A percentile compares a stretch with the other conserved stretches of the same genome.
phyloP scores from a whole-genome alignment of 345 rosid species.

The Citrus trifoliata region DNA sequence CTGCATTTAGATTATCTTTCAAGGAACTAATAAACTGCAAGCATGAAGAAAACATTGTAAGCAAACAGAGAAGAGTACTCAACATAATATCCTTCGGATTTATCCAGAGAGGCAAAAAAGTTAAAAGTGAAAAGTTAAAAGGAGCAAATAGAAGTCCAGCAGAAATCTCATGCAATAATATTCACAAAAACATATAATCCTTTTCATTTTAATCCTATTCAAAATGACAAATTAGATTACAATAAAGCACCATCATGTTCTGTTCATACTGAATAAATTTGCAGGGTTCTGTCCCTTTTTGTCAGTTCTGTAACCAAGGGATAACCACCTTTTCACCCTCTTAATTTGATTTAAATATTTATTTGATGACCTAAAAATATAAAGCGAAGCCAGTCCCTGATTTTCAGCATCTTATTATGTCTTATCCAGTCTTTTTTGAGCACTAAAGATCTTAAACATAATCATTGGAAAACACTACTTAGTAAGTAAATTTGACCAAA shows the following conservation, averaged over 20 bases:
- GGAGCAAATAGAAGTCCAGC: neutral
- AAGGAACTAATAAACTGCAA: slow-evolving; percentile 89
- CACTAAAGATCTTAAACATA: neutral
- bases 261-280: neutral
- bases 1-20: slow-evolving; percentile 94
- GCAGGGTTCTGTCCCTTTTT: neutral
- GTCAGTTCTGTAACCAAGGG: neutral
- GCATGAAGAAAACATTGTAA: slow-evolving; percentile 7
- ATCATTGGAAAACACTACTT: neutral
- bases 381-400: neutral
- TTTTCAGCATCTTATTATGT: neutral
- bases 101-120: neutral
- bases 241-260: neutral
- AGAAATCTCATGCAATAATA: neutral
- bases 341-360: neutral
- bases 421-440: neutral
- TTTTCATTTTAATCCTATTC: neutral
- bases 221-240: neutral
- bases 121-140: neutral
- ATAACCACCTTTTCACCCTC: neutral
- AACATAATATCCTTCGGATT: neutral
- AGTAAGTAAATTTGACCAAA: neutral
- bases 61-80: neutral
- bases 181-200: neutral
- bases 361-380: neutral